Evolutionary conservation across 306 rosid species (phyloP).

Genomic region (Glycine soja): DNA sequence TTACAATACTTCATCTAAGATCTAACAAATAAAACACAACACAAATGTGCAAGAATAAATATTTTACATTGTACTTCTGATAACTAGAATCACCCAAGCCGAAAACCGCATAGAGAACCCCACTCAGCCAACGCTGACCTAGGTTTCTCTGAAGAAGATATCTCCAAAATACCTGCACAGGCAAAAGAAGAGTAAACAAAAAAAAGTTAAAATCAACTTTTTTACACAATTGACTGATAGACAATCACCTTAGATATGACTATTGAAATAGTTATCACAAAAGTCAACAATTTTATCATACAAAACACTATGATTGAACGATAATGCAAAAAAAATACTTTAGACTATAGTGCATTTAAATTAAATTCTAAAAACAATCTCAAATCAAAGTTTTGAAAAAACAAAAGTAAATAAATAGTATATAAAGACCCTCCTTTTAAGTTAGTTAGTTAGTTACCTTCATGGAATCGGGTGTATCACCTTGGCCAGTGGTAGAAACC

Average conservation of each 20-base stretch:
- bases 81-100: slow-evolving; percentile 96
- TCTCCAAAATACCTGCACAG: slow-evolving; percentile 85
- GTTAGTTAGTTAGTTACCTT: slow-evolving; percentile 56
- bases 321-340: background rate
- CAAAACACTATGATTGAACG: background rate
- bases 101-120: slow-evolving; percentile 77
- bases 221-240: background rate
- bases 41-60: slow-evolving; percentile 24
- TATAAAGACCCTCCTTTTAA: background rate
- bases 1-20: background rate
- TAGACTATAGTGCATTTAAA: background rate
- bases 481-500: slow-evolving; percentile 98
- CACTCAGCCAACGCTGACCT: slow-evolving; percentile 72
- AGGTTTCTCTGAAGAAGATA: slow-evolving; percentile 81
- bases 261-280: background rate
- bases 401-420: background rate
- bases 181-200: slow-evolving; percentile 36
- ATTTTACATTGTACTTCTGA: slow-evolving; percentile 83
- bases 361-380: background rate
- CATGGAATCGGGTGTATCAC: slow-evolving; percentile 92
- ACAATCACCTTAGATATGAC: background rate
- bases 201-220: background rate
- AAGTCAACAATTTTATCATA: background rate
- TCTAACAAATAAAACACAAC: slow-evolving; percentile 18
- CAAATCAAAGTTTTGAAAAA: slow-evolving; percentile 7